Evolutionary conservation across 2,329 filamentous ascomycete species (phyloP).

Genomic region (Botrytis porri): DNA sequence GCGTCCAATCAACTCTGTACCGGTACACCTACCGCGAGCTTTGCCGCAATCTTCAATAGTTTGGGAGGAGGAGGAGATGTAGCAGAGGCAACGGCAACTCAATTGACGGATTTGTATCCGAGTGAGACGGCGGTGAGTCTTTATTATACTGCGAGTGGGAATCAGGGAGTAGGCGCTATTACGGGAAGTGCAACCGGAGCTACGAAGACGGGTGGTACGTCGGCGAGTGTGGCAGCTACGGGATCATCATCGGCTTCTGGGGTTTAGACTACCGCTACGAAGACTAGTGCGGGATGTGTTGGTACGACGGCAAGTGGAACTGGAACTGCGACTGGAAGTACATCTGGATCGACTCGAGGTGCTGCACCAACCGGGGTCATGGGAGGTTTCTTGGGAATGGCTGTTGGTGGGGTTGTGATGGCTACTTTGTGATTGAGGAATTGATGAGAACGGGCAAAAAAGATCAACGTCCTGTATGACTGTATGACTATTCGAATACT

Average conservation of each 20-base stretch:
- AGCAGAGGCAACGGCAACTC: conserved; percentile 38
- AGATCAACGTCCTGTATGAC: neutral
- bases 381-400: conserved; percentile 30
- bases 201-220: conserved; percentile 34
- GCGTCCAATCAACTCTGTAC: conserved; percentile 42
- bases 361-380: conserved; percentile 33
- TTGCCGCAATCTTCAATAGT: conserved; percentile 39
- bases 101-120: conserved; percentile 38
- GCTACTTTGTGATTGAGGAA: conserved; percentile 27
- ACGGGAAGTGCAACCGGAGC: conserved; percentile 43
- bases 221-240: conserved; percentile 19
- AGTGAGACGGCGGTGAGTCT: conserved; percentile 43
- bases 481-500: neutral
- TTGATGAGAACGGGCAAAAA: neutral
- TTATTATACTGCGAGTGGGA: conserved; percentile 43
- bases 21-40: conserved; percentile 41
- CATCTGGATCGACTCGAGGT: conserved; percentile 31
- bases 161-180: conserved; percentile 43
- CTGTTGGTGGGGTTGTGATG: conserved; percentile 30
- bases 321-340: conserved; percentile 15
- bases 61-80: conserved; percentile 31
- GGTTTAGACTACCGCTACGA: neutral
- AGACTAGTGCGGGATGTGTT: neutral
- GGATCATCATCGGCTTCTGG: neutral
- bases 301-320: conserved; percentile 18